Conservation (phyloP, 495 filamentous ascomycete species). For the Penicillium odoratum region DNA sequence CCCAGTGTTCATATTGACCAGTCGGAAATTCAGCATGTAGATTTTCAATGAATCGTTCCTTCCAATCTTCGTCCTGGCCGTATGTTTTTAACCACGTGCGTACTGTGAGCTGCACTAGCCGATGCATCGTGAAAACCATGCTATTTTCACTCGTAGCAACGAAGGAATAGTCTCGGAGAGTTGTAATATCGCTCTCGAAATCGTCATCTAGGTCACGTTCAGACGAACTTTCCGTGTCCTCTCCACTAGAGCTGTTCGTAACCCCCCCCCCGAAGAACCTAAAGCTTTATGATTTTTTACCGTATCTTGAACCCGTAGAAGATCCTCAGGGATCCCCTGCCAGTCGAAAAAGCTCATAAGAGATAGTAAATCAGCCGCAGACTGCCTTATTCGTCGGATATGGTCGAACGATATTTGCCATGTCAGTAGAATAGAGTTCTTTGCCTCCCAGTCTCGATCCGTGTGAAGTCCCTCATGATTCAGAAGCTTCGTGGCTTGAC, state of each 20-base stretch:
- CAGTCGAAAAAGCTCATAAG: conserved; percentile 30
- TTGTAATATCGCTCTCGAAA: conserved; percentile 46
- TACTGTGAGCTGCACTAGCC: conserved; percentile 25
- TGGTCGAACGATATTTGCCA: conserved; percentile 36
- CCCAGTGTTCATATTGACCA: conserved; percentile 35
- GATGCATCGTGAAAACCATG: conserved; percentile 20
- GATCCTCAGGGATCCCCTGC: conserved; percentile 11
- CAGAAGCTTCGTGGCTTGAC: background rate
- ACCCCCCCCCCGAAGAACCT: background rate
- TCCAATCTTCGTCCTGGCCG: conserved; percentile 33
- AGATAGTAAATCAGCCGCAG: conserved; percentile 29
- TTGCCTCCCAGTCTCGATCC: conserved; percentile 19
- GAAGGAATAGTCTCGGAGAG: conserved; percentile 44
- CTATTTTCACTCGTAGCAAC: conserved; percentile 27
- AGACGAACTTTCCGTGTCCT: background rate
- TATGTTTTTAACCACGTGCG: conserved; percentile 29
- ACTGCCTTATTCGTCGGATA: conserved; percentile 17
- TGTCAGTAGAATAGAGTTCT: conserved; percentile 27
- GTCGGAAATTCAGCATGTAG: conserved; percentile 40
- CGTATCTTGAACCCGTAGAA: background rate
- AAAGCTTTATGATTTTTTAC: background rate
- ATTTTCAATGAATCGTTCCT: conserved; percentile 34
- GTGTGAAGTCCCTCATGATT: conserved; percentile 5
- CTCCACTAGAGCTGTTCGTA: background rate
- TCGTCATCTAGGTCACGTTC: conserved; percentile 1